These are phyloP conservation scores for Prunus mume DNA, from an alignment of 306 rosid genomes.

Conservation along the genomic window DNA sequence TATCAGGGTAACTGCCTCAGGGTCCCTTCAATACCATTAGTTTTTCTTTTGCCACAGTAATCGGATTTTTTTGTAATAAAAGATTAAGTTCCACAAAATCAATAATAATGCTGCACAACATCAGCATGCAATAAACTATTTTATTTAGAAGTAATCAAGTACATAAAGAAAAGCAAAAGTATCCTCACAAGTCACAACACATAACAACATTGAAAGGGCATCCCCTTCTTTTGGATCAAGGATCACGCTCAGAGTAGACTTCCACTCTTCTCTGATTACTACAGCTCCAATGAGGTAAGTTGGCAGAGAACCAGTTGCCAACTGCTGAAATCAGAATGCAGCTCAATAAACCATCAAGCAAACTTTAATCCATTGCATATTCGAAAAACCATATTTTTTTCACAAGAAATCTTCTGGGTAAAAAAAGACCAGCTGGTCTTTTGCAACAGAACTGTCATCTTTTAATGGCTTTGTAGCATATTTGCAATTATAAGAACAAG, in stretches of 20 bases:
- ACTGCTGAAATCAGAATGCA: constrained; percentile 50
- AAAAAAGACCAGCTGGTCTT: background rate
- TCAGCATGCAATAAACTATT: constrained; percentile 23
- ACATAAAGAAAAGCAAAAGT: background rate
- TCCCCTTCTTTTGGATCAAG: constrained; percentile 98
- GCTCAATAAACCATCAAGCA: no score
- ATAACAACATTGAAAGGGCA: constrained; percentile 57
- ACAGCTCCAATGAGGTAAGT: constrained; percentile 78
- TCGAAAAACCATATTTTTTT: no score
- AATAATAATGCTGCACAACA: constrained; percentile 10
- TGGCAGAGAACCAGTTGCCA: constrained; percentile 90
- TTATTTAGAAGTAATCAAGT: constrained; percentile 7
- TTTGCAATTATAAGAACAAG: background rate
- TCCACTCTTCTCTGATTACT: constrained; percentile 84
- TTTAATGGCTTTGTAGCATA: no score
- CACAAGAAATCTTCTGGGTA: background rate
- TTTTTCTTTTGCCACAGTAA: constrained; percentile 67
- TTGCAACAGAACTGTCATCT: no score
- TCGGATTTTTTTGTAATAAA: constrained; percentile 54
- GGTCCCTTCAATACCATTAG: constrained; percentile 75
- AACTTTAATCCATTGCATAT: no score
- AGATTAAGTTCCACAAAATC: constrained; percentile 47
- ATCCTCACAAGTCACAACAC: constrained; percentile 1
- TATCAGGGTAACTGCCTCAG: constrained; percentile 78
- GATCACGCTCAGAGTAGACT: constrained; percentile 64